Percentiles rank a stretch among this genome's conserved stretches.
phyloP scores from a whole-genome alignment of 108 stramenopile species.

The Fistulifera pelliculosa region DNA sequence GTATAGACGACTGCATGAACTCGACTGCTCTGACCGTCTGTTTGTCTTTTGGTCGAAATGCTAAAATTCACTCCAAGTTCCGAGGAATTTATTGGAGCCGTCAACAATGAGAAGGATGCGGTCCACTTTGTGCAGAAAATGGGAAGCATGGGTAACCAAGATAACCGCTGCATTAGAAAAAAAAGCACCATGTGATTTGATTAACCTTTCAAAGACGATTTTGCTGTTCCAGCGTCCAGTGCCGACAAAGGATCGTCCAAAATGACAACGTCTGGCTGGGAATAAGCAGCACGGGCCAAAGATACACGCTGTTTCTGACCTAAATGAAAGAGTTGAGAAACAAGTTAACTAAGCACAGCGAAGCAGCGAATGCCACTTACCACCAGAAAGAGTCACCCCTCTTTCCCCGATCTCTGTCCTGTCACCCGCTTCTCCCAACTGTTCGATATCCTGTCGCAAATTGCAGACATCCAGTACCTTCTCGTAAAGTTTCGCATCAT shows the following conservation, averaged over 20 bases:
- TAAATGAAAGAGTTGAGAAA: too few species aligned
- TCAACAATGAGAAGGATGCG: constrained; percentile 60
- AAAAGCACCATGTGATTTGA: constrained; percentile 33
- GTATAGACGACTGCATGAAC: constrained; percentile 57
- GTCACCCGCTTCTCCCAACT: constrained; percentile 48
- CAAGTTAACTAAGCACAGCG: not conserved
- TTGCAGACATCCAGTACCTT: constrained; percentile 77
- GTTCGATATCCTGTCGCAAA: constrained; percentile 57
- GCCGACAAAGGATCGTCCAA: constrained; percentile 93
- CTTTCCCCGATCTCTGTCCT: constrained; percentile 87
- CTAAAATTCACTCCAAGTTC: constrained; percentile 63
- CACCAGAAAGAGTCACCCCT: constrained; percentile 87
- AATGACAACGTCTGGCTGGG: constrained; percentile 56
- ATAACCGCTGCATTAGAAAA: constrained; percentile 58
- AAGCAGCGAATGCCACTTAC: constrained; percentile 1
- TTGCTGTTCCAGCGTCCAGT: constrained; percentile 80
- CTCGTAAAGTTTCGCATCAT: constrained; percentile 69
- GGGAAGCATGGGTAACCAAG: constrained; percentile 86
- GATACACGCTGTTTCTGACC: constrained; percentile 71
- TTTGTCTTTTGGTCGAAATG: constrained; percentile 18
- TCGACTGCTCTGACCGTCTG: constrained; percentile 57
- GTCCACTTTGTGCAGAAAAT: constrained; percentile 70
- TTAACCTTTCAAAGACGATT: constrained; percentile 68
- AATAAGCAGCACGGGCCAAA: constrained; percentile 74
- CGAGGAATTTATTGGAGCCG: constrained; percentile 53